phyloP scores from a whole-genome alignment of 1,284 basidiomycete species.

The Ceratobasidium sp. region DNA sequence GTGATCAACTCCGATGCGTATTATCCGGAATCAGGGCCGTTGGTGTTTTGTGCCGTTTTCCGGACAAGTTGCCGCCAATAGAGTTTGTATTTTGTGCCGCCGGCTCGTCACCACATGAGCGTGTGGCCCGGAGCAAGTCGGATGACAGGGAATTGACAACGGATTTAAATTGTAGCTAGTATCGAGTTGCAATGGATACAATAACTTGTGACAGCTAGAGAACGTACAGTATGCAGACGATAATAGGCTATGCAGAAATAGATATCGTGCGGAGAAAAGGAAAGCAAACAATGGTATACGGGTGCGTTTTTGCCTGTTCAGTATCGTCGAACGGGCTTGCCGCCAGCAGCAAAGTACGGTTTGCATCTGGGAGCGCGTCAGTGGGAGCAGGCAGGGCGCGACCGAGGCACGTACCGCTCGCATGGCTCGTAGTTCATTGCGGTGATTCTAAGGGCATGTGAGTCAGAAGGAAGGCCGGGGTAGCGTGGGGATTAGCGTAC shows the following conservation, averaged over 20 bases:
- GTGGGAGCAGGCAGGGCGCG: neutral
- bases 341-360: conserved; percentile 27
- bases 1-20: conserved; percentile 36
- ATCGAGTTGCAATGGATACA: conserved; percentile 42
- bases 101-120: conserved; percentile 12
- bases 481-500: conserved; percentile 34
- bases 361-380: conserved; percentile 38
- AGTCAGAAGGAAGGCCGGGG: conserved; percentile 37
- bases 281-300: conserved; percentile 22
- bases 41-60: too few species aligned
- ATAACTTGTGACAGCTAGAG: conserved; percentile 38
- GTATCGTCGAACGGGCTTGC: conserved; percentile 34
- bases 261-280: conserved; percentile 21
- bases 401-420: conserved; percentile 31
- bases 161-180: conserved; percentile 40
- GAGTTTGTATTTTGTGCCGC: conserved; percentile 26
- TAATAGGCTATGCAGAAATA: conserved; percentile 38
- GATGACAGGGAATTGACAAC: conserved; percentile 30
- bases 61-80: conserved; percentile 14
- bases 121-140: conserved; percentile 28
- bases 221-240: conserved; percentile 40
- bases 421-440: conserved; percentile 42
- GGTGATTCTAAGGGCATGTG: conserved; percentile 32
- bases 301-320: conserved; percentile 20
- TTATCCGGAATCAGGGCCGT: conserved; percentile 3